These are phyloP conservation scores for Sclerotinia glacialis DNA, from an alignment of 2,329 filamentous ascomycete species.

Conservation along the genomic window DNA sequence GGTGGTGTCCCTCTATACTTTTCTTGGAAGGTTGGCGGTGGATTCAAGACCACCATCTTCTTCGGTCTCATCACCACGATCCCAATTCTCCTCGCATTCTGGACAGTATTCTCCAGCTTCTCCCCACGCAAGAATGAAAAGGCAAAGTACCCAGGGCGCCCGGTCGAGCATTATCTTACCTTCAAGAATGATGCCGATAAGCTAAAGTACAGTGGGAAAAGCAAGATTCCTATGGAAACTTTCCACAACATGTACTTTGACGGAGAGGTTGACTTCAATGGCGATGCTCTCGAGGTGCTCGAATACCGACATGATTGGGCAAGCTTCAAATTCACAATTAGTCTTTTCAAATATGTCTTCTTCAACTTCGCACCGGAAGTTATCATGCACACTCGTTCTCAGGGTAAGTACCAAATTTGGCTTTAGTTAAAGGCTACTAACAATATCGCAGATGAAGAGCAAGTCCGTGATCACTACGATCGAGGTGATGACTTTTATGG, in stretches of 20 bases:
- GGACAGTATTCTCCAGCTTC: conserved; percentile 74
- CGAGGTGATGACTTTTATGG: conserved; percentile 97
- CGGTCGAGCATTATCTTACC: conserved; percentile 85
- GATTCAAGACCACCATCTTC: conserved; percentile 83
- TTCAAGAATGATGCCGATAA: conserved; percentile 65
- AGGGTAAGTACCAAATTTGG: conserved; percentile 53
- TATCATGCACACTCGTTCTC: conserved; percentile 86
- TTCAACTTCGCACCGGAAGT: conserved; percentile 85
- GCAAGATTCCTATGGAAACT: conserved; percentile 84
- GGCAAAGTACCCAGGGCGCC: conserved; percentile 77
- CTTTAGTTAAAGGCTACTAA: conserved; percentile 33
- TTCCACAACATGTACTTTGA: conserved; percentile 99
- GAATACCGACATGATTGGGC: conserved; percentile 98
- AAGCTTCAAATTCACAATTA: conserved; percentile 84
- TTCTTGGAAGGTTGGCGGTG: conserved; percentile 79
- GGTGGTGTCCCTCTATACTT: conserved; percentile 73
- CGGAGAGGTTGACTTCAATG: conserved; percentile 92
- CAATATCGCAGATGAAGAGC: conserved; percentile 75
- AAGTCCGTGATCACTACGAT: conserved; percentile 97
- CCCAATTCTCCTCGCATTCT: conserved; percentile 79
- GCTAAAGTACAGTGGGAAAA: conserved; percentile 70
- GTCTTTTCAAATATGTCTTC: conserved; percentile 84
- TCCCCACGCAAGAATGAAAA: conserved; percentile 93
- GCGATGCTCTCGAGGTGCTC: conserved; percentile 81
- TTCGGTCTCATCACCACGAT: conserved; percentile 74